Evolutionary conservation across 2,329 filamentous ascomycete species (phyloP).

Genomic region (Paecilomyces niveus): DNA sequence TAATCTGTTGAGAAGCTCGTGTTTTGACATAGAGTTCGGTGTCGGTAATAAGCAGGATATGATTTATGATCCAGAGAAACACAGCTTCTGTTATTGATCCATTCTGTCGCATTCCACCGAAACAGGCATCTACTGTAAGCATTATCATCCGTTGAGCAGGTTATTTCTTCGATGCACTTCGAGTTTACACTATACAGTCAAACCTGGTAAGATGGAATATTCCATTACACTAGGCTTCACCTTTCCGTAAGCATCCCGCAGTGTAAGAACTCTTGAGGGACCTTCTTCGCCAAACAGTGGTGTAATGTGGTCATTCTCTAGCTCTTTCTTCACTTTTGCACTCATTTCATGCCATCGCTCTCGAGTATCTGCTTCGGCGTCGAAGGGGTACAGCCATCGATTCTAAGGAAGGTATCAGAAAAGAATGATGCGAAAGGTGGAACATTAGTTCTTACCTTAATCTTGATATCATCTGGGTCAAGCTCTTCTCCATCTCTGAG

Average conservation of each 20-base stretch:
- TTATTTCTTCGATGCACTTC: too few relatives aligned
- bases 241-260: constrained; percentile 7
- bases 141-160: too few relatives aligned
- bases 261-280: constrained; percentile 5
- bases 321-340: constrained; percentile 26
- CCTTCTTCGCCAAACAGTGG: constrained; percentile 23
- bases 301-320: constrained; percentile 29
- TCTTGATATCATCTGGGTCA: constrained; percentile 41
- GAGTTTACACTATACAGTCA: neutral
- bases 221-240: constrained; percentile 1
- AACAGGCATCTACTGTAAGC: too few relatives aligned
- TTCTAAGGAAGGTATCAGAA: constrained; percentile 23
- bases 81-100: neutral
- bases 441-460: constrained; percentile 17
- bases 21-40: neutral
- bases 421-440: neutral
- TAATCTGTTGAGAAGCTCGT: neutral
- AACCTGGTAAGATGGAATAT: neutral
- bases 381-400: constrained; percentile 41
- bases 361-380: constrained; percentile 39
- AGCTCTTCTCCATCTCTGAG: constrained; percentile 25
- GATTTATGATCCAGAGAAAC: neutral
- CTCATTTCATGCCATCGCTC: constrained; percentile 39
- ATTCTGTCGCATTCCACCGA: neutral
- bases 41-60: neutral